These are phyloP conservation scores for Pythium folliculosum DNA, from an alignment of 352 stramenopile species.

Conservation along the genomic window DNA sequence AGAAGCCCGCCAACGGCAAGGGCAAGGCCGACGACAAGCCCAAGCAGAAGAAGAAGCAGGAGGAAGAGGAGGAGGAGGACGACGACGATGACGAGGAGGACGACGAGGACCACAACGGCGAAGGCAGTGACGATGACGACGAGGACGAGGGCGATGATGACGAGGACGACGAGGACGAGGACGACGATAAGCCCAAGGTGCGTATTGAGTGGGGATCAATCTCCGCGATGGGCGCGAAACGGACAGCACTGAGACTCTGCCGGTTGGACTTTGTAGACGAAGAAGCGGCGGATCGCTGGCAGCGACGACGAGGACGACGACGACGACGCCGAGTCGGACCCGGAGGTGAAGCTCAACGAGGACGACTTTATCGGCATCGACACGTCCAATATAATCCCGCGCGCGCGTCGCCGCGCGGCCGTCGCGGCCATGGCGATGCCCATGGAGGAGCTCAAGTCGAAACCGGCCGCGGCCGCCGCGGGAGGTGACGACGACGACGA, in stretches of 20 bases:
- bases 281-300: constrained; percentile 62
- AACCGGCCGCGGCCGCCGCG: constrained; percentile 25
- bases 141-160: constrained; percentile 41
- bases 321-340: constrained; percentile 64
- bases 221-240: too few species aligned
- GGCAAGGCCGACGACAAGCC: constrained; percentile 34
- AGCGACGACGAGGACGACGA: constrained; percentile 63
- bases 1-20: constrained; percentile 38
- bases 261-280: constrained; percentile 31
- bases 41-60: constrained; percentile 43
- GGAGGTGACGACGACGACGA: constrained; percentile 65
- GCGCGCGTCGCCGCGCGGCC: constrained; percentile 65
- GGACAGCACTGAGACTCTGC: neutral
- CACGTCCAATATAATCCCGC: constrained; percentile 86
- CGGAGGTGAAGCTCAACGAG: constrained; percentile 82
- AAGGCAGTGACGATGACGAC: constrained; percentile 37
- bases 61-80: constrained; percentile 51
- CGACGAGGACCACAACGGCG: constrained; percentile 43
- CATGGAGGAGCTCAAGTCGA: constrained; percentile 48
- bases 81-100: constrained; percentile 55
- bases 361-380: constrained; percentile 86
- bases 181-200: constrained; percentile 34
- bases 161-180: constrained; percentile 47
- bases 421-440: constrained; percentile 69
- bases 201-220: neutral